Evolutionary conservation across 2,329 filamentous ascomycete species (phyloP).

Genomic region (Claviceps spartinae): DNA sequence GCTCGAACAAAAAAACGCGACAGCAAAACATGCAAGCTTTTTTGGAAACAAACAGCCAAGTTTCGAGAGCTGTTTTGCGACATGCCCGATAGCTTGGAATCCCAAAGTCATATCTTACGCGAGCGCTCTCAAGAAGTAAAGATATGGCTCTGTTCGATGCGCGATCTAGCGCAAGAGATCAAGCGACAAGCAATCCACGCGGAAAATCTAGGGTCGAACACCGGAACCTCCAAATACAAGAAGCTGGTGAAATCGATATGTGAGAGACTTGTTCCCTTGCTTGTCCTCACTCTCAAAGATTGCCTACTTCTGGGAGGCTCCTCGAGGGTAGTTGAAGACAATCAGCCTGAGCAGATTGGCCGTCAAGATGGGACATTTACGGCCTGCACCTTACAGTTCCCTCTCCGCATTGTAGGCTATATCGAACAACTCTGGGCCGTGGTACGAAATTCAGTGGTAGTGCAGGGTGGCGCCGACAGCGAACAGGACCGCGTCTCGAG

Average conservation of each 20-base stretch:
- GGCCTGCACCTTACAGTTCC: conserved; percentile 6
- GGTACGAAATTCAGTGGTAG: not conserved
- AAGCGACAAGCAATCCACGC: not conserved
- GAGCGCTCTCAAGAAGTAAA: not conserved
- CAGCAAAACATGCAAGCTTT: not conserved
- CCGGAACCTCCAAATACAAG: not conserved
- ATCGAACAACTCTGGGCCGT: conserved; percentile 1
- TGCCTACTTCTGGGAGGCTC: conserved; percentile 11
- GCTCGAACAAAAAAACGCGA: not conserved
- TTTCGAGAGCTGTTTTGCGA: not conserved
- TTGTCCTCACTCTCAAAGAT: conserved; percentile 12
- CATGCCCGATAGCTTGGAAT: not conserved
- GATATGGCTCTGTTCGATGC: not conserved
- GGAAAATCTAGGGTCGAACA: not conserved
- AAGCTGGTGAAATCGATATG: conserved; percentile 6
- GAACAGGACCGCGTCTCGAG: not conserved
- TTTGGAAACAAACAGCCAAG: not conserved
- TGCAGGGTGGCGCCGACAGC: not conserved
- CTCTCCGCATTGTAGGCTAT: conserved; percentile 1
- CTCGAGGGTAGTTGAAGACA: not conserved
- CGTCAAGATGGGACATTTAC: conserved; percentile 1
- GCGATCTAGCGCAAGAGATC: not conserved
- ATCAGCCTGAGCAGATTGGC: not conserved
- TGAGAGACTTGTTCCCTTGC: conserved; percentile 13
- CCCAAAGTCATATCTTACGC: not conserved